Conservation (phyloP, 495 filamentous ascomycete genomes). For the Hypomontagnella monticulosa region DNA sequence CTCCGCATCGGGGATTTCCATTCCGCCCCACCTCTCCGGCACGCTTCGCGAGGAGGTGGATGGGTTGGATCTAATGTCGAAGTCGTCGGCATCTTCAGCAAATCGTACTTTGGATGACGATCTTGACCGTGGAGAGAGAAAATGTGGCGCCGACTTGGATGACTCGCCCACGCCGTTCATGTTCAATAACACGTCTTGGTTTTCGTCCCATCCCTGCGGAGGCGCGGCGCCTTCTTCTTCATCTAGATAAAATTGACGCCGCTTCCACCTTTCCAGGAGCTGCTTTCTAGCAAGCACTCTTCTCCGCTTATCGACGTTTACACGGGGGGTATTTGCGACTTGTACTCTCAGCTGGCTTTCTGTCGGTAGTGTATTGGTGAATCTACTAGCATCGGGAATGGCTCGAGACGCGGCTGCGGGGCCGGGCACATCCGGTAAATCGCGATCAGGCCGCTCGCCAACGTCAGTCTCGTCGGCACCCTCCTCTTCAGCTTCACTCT, state of each 20-base stretch:
- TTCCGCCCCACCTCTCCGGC: constrained; percentile 85
- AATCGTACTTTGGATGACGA: constrained; percentile 89
- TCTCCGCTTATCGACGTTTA: constrained; percentile 39
- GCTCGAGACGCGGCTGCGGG: constrained; percentile 16
- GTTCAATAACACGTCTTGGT: constrained; percentile 64
- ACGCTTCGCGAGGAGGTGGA: constrained; percentile 83
- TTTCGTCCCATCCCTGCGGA: constrained; percentile 72
- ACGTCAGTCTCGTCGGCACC: constrained; percentile 36
- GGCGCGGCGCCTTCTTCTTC: constrained; percentile 76
- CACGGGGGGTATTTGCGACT: constrained; percentile 26
- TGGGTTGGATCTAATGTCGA: constrained; percentile 77
- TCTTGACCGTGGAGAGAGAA: constrained; percentile 72
- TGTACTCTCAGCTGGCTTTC: constrained; percentile 42
- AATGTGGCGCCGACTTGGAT: constrained; percentile 53
- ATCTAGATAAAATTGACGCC: constrained; percentile 80
- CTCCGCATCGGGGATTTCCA: constrained; percentile 83
- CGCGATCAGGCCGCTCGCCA: constrained; percentile 20
- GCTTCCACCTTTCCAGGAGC: constrained; percentile 76
- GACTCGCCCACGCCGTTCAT: constrained; percentile 52
- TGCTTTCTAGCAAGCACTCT: constrained; percentile 56
- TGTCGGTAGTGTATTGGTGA: constrained; percentile 42
- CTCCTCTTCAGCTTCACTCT: constrained; percentile 34
- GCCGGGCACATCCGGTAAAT: constrained; percentile 4
- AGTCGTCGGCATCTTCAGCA: constrained; percentile 77
- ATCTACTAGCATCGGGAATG: constrained; percentile 42